Percentiles rank a stretch among this genome's conserved stretches.
phyloP scores from a whole-genome alignment of 176 grass and related monocot species.

The Musa itinerans region DNA sequence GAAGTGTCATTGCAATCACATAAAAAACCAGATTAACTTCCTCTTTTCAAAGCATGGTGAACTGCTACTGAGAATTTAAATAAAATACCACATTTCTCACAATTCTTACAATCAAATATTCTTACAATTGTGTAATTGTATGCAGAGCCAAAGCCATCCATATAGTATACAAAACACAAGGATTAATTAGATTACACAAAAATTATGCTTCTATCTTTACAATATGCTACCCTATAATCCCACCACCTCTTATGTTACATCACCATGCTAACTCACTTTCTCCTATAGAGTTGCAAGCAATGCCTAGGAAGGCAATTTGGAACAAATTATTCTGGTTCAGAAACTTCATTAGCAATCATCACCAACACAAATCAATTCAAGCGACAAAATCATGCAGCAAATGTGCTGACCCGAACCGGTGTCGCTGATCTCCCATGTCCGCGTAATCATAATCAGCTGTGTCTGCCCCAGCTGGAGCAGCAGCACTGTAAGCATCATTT shows the following conservation, averaged over 20 bases:
- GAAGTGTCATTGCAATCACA: too few species aligned
- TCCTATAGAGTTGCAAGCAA: background rate
- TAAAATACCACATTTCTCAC: background rate
- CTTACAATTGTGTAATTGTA: background rate
- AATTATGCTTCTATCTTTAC: constrained; percentile 18
- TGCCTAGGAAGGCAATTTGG: background rate
- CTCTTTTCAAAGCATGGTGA: background rate
- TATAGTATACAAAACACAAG: constrained; percentile 2
- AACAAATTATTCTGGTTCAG: constrained; percentile 13
- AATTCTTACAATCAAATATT: constrained; percentile 1
- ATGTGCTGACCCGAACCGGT: constrained; percentile 39
- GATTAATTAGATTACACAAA: constrained; percentile 6
- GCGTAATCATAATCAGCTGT: constrained; percentile 34
- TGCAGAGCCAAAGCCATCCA: background rate
- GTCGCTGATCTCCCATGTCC: constrained; percentile 44
- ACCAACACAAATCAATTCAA: constrained; percentile 24
- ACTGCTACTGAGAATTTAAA: background rate
- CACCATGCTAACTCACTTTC: background rate
- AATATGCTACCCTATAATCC: constrained; percentile 9
- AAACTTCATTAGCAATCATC: background rate
- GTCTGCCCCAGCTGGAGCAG: constrained; percentile 22
- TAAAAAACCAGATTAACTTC: background rate
- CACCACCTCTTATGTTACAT: constrained; percentile 7
- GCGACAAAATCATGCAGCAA: constrained; percentile 95
- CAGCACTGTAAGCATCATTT: constrained; percentile 41